Percentiles rank a stretch among this genome's conserved stretches.
phyloP scores from a whole-genome alignment of 1,284 basidiomycete species.

The Ceratobasidium sp. region DNA sequence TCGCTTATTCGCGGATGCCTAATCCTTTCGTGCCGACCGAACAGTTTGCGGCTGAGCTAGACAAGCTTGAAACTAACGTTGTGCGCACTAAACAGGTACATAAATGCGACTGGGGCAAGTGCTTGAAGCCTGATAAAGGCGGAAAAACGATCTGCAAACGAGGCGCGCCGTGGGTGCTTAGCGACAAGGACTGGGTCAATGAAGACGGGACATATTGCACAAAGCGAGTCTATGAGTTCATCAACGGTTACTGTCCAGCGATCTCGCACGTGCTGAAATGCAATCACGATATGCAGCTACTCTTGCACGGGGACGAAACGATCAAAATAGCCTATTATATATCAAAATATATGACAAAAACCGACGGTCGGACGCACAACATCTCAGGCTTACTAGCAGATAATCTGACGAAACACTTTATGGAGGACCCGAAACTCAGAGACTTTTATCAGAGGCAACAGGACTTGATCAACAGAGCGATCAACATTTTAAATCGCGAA shows the following conservation, averaged over 20 bases:
- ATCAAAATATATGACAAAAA: slow-evolving; percentile 55
- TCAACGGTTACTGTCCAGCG: slow-evolving; percentile 57
- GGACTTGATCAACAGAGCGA: slow-evolving; percentile 31
- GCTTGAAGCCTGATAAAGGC: slow-evolving; percentile 51
- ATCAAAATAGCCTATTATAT: slow-evolving; percentile 23
- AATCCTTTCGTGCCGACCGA: background rate
- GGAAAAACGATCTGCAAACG: slow-evolving; percentile 57
- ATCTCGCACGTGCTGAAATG: slow-evolving; percentile 52
- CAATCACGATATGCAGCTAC: slow-evolving; percentile 60
- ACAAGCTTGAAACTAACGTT: background rate
- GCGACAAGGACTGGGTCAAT: slow-evolving; percentile 52
- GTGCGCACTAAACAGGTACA: slow-evolving; percentile 16
- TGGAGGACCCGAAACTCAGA: background rate
- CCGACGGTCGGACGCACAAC: slow-evolving; percentile 53
- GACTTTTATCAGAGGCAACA: background rate
- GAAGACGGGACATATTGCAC: slow-evolving; percentile 14
- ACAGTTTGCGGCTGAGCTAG: background rate
- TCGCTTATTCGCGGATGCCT: slow-evolving; percentile 17
- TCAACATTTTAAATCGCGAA: slow-evolving; percentile 44
- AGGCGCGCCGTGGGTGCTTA: slow-evolving; percentile 56
- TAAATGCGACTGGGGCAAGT: slow-evolving; percentile 53
- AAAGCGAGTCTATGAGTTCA: slow-evolving; percentile 50
- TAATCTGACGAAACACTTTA: background rate
- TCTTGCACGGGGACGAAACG: slow-evolving; percentile 31
- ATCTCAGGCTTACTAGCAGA: slow-evolving; percentile 38